Evolutionary conservation across 2,329 filamentous ascomycete genomes (phyloP).

Genomic region (Drechmeria coniospora): DNA sequence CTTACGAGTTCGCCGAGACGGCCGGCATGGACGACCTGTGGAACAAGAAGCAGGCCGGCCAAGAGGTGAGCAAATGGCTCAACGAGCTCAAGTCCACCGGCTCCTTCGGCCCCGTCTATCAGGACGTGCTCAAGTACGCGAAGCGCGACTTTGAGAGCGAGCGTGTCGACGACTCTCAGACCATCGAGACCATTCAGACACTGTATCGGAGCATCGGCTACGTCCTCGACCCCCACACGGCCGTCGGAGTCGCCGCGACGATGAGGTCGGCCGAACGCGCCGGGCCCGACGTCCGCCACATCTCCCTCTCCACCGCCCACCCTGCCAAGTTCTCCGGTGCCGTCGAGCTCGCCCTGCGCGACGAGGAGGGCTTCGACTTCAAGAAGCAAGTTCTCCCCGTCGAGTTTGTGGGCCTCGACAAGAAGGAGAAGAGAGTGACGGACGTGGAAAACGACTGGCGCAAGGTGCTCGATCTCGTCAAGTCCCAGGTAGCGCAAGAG

Average conservation of each 20-base stretch:
- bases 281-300: constrained; percentile 43
- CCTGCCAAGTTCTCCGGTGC: constrained; percentile 87
- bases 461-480: constrained; percentile 60
- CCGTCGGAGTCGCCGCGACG: constrained; percentile 70
- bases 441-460: constrained; percentile 57
- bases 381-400: constrained; percentile 56
- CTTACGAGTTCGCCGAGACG: constrained; percentile 50
- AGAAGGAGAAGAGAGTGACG: constrained; percentile 59
- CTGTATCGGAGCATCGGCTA: constrained; percentile 51
- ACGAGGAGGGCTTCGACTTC: constrained; percentile 61
- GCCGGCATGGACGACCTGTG: constrained; percentile 48
- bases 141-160: constrained; percentile 70
- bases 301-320: constrained; percentile 84
- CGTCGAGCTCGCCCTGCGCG: constrained; percentile 63
- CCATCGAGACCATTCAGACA: constrained; percentile 45
- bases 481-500: constrained; percentile 55
- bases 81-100: constrained; percentile 64
- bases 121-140: constrained; percentile 55
- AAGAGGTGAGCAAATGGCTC: constrained; percentile 67
- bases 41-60: constrained; percentile 54
- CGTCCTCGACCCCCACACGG: constrained; percentile 83
- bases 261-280: constrained; percentile 47
- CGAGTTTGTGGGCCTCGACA: constrained; percentile 68
- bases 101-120: constrained; percentile 64
- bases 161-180: constrained; percentile 50